These are phyloP conservation scores for Backusella tarrabulga DNA, from an alignment of 192 early-diverging fungal species.

Conservation along the genomic window DNA sequence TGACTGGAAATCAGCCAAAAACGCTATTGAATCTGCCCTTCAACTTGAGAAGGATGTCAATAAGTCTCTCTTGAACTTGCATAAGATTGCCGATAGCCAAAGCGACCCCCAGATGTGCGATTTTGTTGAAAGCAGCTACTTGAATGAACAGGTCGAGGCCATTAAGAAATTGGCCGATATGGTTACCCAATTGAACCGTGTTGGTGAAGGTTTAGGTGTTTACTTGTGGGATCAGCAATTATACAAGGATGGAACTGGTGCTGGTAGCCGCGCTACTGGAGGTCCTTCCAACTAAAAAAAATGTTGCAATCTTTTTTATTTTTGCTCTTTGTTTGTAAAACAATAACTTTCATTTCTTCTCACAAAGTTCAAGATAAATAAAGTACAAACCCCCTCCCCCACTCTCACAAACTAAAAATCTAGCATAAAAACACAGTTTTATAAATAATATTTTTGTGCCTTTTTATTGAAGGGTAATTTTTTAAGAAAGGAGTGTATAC, in stretches of 20 bases:
- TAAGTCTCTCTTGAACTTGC: constrained; percentile 54
- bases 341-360: not conserved
- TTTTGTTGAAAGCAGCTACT: constrained; percentile 48
- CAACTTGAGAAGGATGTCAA: constrained; percentile 63
- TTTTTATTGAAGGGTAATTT: too few species aligned
- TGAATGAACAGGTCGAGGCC: constrained; percentile 54
- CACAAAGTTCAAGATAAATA: too few species aligned
- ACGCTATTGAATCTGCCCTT: constrained; percentile 56
- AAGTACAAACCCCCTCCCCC: too few species aligned
- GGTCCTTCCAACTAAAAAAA: not conserved
- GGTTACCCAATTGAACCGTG: constrained; percentile 55
- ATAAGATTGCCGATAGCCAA: constrained; percentile 49
- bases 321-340: not conserved
- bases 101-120: constrained; percentile 57
- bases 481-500: too few species aligned
- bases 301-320: not conserved
- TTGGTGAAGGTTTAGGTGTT: constrained; percentile 48
- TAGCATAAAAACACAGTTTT: too few species aligned
- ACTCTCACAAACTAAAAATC: not conserved
- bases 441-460: too few species aligned
- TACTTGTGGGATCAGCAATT: constrained; percentile 59
- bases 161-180: constrained; percentile 55
- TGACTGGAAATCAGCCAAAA: constrained; percentile 57
- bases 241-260: constrained; percentile 30
- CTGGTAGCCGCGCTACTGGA: constrained; percentile 27